A percentile compares a stretch with the other conserved stretches of the same genome.
These are phyloP conservation scores for Plasmodium knowlesi DNA, from an alignment of 169 alveolate species.

Conservation along the genomic window DNA sequence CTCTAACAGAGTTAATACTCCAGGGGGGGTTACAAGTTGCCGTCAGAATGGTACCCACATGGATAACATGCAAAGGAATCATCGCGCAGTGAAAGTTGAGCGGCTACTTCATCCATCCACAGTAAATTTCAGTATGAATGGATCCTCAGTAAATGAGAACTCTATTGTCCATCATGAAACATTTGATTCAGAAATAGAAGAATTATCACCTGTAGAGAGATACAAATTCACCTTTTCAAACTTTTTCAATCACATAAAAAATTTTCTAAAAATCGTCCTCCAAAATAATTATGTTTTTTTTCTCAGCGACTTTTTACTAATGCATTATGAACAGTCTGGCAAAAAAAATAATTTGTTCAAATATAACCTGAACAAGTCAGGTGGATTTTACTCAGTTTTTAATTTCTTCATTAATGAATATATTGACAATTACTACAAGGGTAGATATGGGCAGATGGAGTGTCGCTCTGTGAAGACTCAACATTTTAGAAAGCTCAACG, in stretches of 20 bases:
- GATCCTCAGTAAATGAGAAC: slow-evolving; percentile 10
- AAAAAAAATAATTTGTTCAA: background rate
- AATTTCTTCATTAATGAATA: slow-evolving; percentile 26
- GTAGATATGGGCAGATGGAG: background rate
- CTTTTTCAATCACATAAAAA: slow-evolving; percentile 15
- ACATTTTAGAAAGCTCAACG: slow-evolving; percentile 3
- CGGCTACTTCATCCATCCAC: background rate
- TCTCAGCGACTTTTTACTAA: slow-evolving; percentile 51
- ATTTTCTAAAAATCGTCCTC: slow-evolving; percentile 27
- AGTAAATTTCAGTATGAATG: slow-evolving; percentile 5
- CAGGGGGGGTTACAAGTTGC: background rate
- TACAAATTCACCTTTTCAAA: background rate
- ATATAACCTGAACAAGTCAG: slow-evolving; percentile 36
- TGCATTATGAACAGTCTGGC: slow-evolving; percentile 57
- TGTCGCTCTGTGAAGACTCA: background rate
- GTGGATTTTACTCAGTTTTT: slow-evolving; percentile 20
- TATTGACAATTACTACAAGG: slow-evolving; percentile 8
- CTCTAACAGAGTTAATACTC: background rate
- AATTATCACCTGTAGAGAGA: background rate
- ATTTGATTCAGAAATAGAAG: background rate
- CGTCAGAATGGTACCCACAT: background rate
- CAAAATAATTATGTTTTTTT: slow-evolving; percentile 59
- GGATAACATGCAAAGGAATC: background rate
- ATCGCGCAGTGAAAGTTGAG: background rate
- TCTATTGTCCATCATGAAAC: background rate